Evolutionary conservation across 805 yeast species (phyloP).

Genomic region (Lachancea waltii): DNA sequence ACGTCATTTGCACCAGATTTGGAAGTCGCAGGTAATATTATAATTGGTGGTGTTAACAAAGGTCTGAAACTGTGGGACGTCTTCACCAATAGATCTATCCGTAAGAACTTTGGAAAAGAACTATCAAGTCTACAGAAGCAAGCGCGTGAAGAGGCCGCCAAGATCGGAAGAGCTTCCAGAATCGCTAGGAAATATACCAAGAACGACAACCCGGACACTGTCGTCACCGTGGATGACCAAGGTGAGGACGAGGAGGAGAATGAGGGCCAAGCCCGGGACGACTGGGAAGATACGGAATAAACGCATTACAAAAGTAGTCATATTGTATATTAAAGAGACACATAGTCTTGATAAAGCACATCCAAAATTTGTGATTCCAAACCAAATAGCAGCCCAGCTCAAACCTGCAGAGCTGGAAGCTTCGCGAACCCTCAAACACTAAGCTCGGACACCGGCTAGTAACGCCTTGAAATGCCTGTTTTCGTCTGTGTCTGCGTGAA

Average conservation of each 20-base stretch:
- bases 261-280: slow-evolving; percentile 42
- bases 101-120: slow-evolving; percentile 58
- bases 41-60: slow-evolving; percentile 81
- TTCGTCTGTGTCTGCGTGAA: slow-evolving; percentile 21
- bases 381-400: neutral
- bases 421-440: neutral
- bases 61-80: slow-evolving; percentile 90
- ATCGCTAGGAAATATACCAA: slow-evolving; percentile 64
- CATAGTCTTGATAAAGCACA: neutral
- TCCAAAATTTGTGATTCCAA: too few species aligned
- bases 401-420: neutral
- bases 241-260: slow-evolving; percentile 57
- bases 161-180: slow-evolving; percentile 58
- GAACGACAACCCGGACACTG: slow-evolving; percentile 43
- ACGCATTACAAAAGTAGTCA: slow-evolving; percentile 3
- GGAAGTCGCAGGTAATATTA: slow-evolving; percentile 78
- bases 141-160: slow-evolving; percentile 54
- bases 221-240: slow-evolving; percentile 59
- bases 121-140: slow-evolving; percentile 45
- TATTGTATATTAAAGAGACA: slow-evolving; percentile 4
- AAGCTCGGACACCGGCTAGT: neutral
- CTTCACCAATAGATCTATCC: slow-evolving; percentile 72
- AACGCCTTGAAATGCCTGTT: slow-evolving; percentile 17
- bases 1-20: slow-evolving; percentile 79
- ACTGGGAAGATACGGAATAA: slow-evolving; percentile 18